These are phyloP conservation scores for Tylopilus sp. DNA, from an alignment of 1,284 basidiomycete species.

Conservation along the genomic window DNA sequence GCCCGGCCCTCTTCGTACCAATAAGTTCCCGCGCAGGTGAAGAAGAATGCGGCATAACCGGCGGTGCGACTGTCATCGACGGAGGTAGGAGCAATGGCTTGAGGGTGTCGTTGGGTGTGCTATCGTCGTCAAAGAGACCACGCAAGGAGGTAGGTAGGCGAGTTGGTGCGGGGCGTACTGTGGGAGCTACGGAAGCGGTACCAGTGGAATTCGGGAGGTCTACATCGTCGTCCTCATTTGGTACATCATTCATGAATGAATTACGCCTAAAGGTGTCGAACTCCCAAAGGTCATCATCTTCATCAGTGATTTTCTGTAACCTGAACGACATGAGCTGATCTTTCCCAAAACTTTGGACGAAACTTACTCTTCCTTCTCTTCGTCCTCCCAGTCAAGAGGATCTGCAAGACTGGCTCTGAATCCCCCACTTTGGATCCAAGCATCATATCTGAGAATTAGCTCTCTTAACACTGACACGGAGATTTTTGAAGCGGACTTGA, in stretches of 20 bases:
- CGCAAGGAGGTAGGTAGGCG: slow-evolving; percentile 69
- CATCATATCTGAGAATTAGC: slow-evolving; percentile 71
- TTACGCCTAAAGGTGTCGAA: slow-evolving; percentile 68
- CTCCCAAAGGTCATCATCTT: slow-evolving; percentile 64
- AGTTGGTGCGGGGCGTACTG: slow-evolving; percentile 44
- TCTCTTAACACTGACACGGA: slow-evolving; percentile 78
- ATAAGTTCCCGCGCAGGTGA: slow-evolving; percentile 27
- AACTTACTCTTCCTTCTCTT: slow-evolving; percentile 51
- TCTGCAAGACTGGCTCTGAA: slow-evolving; percentile 77
- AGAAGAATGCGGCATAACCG: slow-evolving; percentile 29
- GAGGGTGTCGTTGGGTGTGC: slow-evolving; percentile 39
- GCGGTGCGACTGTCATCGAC: slow-evolving; percentile 28
- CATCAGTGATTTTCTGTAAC: slow-evolving; percentile 30
- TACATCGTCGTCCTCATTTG: slow-evolving; percentile 19
- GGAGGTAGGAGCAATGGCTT: slow-evolving; percentile 34
- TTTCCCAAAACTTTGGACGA: background rate
- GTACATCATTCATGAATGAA: slow-evolving; percentile 22
- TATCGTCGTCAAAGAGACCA: slow-evolving; percentile 60
- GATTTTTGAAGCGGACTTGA: slow-evolving; percentile 72
- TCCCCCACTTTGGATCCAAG: slow-evolving; percentile 78
- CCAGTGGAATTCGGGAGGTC: slow-evolving; percentile 29
- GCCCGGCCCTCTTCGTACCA: slow-evolving; percentile 15
- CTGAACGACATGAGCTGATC: slow-evolving; percentile 26
- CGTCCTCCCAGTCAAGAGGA: slow-evolving; percentile 67
- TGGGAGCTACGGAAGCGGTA: slow-evolving; percentile 36